Conservation (phyloP, 306 rosid species). For the Dryas drummondii region DNA sequence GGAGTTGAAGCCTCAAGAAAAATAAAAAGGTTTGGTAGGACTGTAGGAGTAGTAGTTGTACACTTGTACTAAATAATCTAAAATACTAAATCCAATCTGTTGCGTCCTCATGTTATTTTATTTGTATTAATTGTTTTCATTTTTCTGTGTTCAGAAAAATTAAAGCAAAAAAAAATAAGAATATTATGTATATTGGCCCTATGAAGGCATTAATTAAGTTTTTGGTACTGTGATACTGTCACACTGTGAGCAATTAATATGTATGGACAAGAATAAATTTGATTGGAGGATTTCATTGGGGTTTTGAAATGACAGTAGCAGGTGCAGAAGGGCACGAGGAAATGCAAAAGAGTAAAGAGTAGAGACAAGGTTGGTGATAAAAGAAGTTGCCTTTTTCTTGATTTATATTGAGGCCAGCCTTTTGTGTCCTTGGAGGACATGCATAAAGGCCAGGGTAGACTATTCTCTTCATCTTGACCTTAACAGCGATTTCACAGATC, state of each 20-base stretch:
- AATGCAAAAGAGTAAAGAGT: background rate
- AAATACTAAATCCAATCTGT: no score
- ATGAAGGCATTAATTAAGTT: background rate
- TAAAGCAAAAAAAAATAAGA: no score
- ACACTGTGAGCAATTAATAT: background rate
- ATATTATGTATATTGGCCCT: background rate
- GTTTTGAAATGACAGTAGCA: slow-evolving; percentile 25
- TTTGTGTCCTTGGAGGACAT: slow-evolving; percentile 20
- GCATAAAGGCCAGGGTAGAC: background rate
- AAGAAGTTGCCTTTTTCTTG: slow-evolving; percentile 27
- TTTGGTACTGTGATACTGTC: slow-evolving; percentile 6
- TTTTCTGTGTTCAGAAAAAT: no score
- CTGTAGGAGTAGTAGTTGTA: no score
- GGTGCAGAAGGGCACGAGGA: slow-evolving; percentile 7
- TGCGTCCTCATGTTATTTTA: no score
- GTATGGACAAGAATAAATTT: slow-evolving; percentile 12
- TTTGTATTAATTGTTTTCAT: no score
- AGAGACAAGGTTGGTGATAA: slow-evolving; percentile 25
- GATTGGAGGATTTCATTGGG: slow-evolving; percentile 13
- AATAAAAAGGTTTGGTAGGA: no score
- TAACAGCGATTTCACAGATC: slow-evolving; percentile 12
- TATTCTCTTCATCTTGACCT: slow-evolving; percentile 19
- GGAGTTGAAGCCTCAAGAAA: no score
- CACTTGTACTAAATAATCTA: no score
- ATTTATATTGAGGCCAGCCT: slow-evolving; percentile 13